Evolutionary conservation across 2,329 filamentous ascomycete genomes (phyloP), one percentile per base, ranked within the genome.

Genomic region (Cercospora sp.): DNA sequence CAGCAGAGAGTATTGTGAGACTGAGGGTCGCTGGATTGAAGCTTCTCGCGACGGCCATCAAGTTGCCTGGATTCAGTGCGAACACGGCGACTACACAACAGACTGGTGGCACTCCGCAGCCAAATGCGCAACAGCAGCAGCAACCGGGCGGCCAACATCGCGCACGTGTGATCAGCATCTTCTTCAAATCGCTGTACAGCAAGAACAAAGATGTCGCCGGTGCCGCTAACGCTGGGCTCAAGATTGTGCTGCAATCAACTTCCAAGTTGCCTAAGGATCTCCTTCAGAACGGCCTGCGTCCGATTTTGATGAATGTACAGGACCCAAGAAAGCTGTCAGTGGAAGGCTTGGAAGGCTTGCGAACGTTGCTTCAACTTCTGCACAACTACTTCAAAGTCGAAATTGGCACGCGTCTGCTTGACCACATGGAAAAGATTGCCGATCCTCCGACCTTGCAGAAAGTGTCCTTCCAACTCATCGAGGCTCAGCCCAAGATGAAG

Each of bases 331-430:
- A 94, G 66, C 84, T 99, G 21, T 97, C 89, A 21, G 91, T 94
- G 0, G 91, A 94, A 74, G 94, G 94, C 2, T 84, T 99, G 4
- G 94, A 98, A 77, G 97, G 97, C 28, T 83, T 99, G 34, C 94
- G 94, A 18, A 89, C 94, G 45, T 85, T 99, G 1, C 81, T 99
- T 69, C 94, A 95, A 71, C 85, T 99, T 1, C 84, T 99, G 18
- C 99, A 94, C 0, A 98, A 95, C 68, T 99, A 99, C 79, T 99
- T 99, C 82, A 99, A 99, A 81, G 94, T 98, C 0, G 95, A 99
- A 78, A 99, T 99, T 64, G 96, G 95, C 6, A 88, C 92, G 24
- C 88, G 95, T 26, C 82, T 99, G n/a, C 85, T 99, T 9, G 94
- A 98, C 71, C 95, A 99, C 75, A 91, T 97, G 80, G 94, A 94